Evolutionary conservation across 176 grass and related monocot genomes (phyloP).

Genomic region (Sorghum bicolor): DNA sequence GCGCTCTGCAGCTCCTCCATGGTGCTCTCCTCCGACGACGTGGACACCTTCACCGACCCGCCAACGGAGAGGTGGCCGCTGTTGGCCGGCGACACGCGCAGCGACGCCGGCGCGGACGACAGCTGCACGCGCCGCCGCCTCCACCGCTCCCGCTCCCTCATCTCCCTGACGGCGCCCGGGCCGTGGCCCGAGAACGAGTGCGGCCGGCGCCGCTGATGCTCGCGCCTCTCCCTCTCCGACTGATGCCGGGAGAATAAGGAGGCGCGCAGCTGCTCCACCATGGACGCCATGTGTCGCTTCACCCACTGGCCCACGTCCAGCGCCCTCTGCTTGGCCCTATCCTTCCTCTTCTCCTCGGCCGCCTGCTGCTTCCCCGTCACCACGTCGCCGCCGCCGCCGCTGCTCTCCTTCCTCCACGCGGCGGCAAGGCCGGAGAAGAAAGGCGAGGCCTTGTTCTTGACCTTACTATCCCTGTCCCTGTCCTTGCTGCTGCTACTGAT

Average conservation of each 20-base stretch:
- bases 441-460: slow-evolving; percentile 41
- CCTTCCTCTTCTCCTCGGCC: slow-evolving; percentile 45
- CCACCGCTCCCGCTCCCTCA: slow-evolving; percentile 19
- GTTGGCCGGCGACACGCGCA: slow-evolving; percentile 66
- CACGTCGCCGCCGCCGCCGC: background rate
- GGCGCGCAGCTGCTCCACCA: slow-evolving; percentile 64
- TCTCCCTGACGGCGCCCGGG: slow-evolving; percentile 5
- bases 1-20: slow-evolving; percentile 96
- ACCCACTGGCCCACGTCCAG: slow-evolving; percentile 59
- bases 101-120: slow-evolving; percentile 84
- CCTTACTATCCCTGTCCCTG: background rate
- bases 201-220: slow-evolving; percentile 51
- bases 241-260: slow-evolving; percentile 35
- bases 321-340: slow-evolving; percentile 40
- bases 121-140: slow-evolving; percentile 34
- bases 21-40: slow-evolving; percentile 81
- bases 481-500: background rate
- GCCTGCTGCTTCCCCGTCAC: background rate
- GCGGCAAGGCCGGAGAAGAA: slow-evolving; percentile 51
- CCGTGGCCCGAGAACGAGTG: slow-evolving; percentile 65
- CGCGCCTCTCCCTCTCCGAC: slow-evolving; percentile 37
- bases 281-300: slow-evolving; percentile 62
- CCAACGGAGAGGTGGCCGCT: slow-evolving; percentile 79
- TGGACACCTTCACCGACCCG: slow-evolving; percentile 61
- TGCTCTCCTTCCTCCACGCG: slow-evolving; percentile 36